Evolutionary conservation across 208 protist genomes (phyloP).

Genomic region (Trypanosoma caninum): DNA sequence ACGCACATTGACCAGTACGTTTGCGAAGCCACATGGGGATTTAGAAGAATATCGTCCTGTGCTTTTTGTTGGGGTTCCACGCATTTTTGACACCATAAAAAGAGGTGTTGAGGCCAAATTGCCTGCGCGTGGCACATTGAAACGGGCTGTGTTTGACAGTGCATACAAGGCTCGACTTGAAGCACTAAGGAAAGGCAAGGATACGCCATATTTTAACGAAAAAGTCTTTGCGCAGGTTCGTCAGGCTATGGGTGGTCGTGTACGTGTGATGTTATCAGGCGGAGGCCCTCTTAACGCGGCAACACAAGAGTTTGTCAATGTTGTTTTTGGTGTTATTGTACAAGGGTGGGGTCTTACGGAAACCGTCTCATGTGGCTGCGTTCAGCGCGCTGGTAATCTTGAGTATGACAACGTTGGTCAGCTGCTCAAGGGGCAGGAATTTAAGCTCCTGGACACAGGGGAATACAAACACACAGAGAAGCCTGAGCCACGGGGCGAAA

Average conservation of each 20-base stretch:
- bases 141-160: conserved; percentile 67
- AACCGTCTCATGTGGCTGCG: conserved; percentile 55
- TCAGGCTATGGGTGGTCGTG: conserved; percentile 62
- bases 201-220: conserved; percentile 81
- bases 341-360: conserved; percentile 91
- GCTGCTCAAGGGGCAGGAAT: conserved; percentile 62
- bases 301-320: conserved; percentile 84
- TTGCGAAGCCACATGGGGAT: conserved; percentile 72
- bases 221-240: conserved; percentile 60
- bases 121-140: conserved; percentile 42
- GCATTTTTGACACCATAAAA: conserved; percentile 85
- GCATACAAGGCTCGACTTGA: conserved; percentile 55
- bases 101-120: conserved; percentile 71
- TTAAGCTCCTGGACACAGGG: conserved; percentile 91
- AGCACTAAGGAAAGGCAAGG: conserved; percentile 61
- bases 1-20: conserved; percentile 72
- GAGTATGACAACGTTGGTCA: conserved; percentile 69
- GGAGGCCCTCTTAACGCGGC: conserved; percentile 67
- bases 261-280: conserved; percentile 72
- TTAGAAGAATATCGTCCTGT: conserved; percentile 68
- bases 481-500: conserved; percentile 70
- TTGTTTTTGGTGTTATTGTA: conserved; percentile 73
- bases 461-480: conserved; percentile 73
- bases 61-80: conserved; percentile 78
- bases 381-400: conserved; percentile 64